Base-by-base conservation (phyloP, 225 moss, liverwort and hornwort species). In the Sphagnum contortum region DNA sequence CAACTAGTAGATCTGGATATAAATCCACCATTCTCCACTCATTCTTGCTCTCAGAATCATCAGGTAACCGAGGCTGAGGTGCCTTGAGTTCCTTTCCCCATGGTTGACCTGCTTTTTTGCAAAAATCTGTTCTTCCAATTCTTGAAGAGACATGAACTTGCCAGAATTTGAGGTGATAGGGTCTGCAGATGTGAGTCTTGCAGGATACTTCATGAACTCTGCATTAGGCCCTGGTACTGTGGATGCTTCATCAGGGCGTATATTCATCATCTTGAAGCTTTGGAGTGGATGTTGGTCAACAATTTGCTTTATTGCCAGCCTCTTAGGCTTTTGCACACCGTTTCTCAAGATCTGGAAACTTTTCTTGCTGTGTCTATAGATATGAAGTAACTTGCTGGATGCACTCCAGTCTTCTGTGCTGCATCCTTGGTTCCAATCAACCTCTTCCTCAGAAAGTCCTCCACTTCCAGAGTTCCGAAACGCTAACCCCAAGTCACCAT, bases 91-190 rank as follows among this genome's bases (percentile, higher is more conserved):
- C 61, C 47, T 61, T 61, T n/a, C 11, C 8, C 51, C 12, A 45
- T 44, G 44, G 29, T 1, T 14, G 8, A 11, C 65, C 47, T 65
- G 44, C 61, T 9, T 13, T 65, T 65, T 53, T 0, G 47, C 9
- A 55, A 45, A 3, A 50, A 45, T 44, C 1, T 12, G 52, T 11
- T 49, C 46, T 11, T 45, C 9, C 54, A 65, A 50, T n/a, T 65
- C 13, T 54, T 65, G 45, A 11, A 65, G 65, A 45, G 65, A 65
- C 53, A 45, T 55, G 12, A 29, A 65, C 65, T 65, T 65, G 65
- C 52, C 65, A 12, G 52, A 50, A 54, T 52, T 65, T 54, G 65
- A 65, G 4, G 54, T 65, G 44, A 65, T 9, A 54, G 65, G 65
- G 54, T 65, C 65, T 6, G 55, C 65, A n/a, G 65, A 8, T 12